Evolutionary conservation across 768 basidiomycete genomes (phyloP).

Genomic region (Boletellus ananiceps): DNA sequence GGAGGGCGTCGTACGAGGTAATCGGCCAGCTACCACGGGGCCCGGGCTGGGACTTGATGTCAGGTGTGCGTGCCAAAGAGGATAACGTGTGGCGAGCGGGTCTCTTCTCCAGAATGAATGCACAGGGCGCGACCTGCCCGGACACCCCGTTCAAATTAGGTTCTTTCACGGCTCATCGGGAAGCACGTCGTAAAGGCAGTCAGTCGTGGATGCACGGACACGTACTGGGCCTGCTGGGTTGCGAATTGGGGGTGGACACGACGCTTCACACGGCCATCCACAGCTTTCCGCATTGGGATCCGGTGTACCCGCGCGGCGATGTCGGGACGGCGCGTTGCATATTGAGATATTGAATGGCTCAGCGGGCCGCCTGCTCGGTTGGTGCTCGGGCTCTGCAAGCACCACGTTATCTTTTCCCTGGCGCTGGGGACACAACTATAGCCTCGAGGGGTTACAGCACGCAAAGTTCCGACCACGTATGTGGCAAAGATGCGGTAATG

Average conservation of each 20-base stretch:
- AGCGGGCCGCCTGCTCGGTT: no score
- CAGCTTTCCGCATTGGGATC: slow-evolving; percentile 15
- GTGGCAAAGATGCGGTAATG: slow-evolving; percentile 23
- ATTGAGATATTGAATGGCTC: no score
- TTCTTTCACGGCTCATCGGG: slow-evolving; percentile 7
- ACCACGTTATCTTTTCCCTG: slow-evolving; percentile 21
- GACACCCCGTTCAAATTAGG: slow-evolving; percentile 7
- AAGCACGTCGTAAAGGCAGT: slow-evolving; percentile 3
- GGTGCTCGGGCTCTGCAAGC: background rate
- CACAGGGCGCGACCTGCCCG: slow-evolving; percentile 10
- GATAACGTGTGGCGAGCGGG: slow-evolving; percentile 9
- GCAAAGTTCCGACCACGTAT: slow-evolving; percentile 12
- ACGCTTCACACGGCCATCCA: slow-evolving; percentile 1
- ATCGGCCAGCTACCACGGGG: slow-evolving; percentile 18
- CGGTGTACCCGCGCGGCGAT: slow-evolving; percentile 7
- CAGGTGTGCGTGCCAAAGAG: slow-evolving; percentile 16
- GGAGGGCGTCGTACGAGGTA: slow-evolving; percentile 15
- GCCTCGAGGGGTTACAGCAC: slow-evolving; percentile 19
- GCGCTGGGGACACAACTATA: slow-evolving; percentile 1
- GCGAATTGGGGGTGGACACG: slow-evolving; percentile 21
- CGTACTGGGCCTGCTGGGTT: slow-evolving; percentile 18
- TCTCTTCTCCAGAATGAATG: slow-evolving; percentile 8
- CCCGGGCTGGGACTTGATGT: slow-evolving; percentile 16
- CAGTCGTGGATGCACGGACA: slow-evolving; percentile 18
- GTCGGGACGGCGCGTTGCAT: background rate